Base-by-base conservation (phyloP, 495 filamentous ascomycete species). In the Neurospora sp. region DNA sequence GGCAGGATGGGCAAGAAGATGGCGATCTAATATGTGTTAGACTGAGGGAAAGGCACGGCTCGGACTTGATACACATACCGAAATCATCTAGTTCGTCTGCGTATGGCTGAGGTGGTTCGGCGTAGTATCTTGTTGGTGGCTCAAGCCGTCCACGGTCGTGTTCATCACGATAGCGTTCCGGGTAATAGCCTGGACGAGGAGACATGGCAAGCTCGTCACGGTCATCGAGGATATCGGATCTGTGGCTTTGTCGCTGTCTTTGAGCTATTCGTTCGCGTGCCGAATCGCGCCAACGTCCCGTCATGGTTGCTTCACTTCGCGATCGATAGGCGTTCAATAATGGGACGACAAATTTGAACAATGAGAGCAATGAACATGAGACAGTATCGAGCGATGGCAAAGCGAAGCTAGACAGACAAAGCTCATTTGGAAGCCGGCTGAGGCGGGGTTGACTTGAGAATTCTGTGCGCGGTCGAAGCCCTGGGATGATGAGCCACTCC, bases 1-100 rank as follows among this genome's bases (percentile, higher is more conserved):
- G 8, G 75, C 48, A 20, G 31, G 9, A 39, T 73, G 72, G 11
- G 70, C 74, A 39, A 80, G 75, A 35, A 78, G 5, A 39, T 69
- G 71, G 20, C 78, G 75, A 27, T 79, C 78, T 80, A 31, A 10
- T 14, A 1, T 1, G 7, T 35, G 69, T 76, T n/a, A 73, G 69
- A 39, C 5, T 2, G 2, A 31, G 0, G n/a, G 38, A 5, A 23
- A n/a, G 23, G 1, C 41, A 31, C 2, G 8, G 39, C 8, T 9
- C 10, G 70, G 39, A 71, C 27, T 59, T 27, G 37, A 27, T 70
- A 9, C 4, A 62, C 80, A 74, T 73, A 82, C 82, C 81, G 59
- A 82, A 83, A 59, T 82, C 77, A 44, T 83, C 82, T 9, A 81
- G 71, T 0, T 72, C 77, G 37, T 72, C 59, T 20, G 76, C 73